A percentile compares a stretch with the other conserved stretches of the same genome.
phyloP scores from a whole-genome alignment of 2,329 filamentous ascomycete species.

The Plectosphaerella cucumerina region DNA sequence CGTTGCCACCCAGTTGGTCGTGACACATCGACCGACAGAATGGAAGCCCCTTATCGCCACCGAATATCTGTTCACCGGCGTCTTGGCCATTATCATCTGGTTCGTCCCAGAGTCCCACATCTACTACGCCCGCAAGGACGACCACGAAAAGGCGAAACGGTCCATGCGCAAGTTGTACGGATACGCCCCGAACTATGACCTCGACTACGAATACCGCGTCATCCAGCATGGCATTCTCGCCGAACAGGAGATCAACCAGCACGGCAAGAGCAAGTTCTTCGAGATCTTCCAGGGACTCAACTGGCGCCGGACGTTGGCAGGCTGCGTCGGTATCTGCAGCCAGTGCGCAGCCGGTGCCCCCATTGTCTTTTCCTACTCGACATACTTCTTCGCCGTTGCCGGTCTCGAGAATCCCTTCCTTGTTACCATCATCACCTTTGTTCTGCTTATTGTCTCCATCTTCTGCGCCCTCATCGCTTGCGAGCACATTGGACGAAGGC shows the following conservation, averaged over 20 bases:
- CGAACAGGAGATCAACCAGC: not conserved
- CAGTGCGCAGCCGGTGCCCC: not conserved
- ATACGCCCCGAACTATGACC: not conserved
- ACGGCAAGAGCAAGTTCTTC: not conserved
- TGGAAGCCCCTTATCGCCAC: not conserved
- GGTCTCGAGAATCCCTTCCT: not conserved
- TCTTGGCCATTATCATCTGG: conserved; percentile 22
- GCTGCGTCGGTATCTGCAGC: not conserved
- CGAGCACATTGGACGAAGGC: not conserved
- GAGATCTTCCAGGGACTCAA: not conserved
- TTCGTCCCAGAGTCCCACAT: conserved; percentile 41
- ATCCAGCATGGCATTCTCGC: not conserved
- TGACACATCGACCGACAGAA: not conserved
- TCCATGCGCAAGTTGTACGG: not conserved
- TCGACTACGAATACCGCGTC: not conserved
- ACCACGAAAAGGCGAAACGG: not conserved
- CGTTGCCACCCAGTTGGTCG: not conserved
- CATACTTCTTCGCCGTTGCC: not conserved
- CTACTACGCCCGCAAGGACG: conserved; percentile 18
- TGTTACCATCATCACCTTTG: not conserved
- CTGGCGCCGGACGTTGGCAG: not conserved
- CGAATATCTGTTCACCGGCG: conserved; percentile 24
- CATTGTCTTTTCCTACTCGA: not conserved
- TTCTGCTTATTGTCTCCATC: not conserved
- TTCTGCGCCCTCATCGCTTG: not conserved